Evolutionary conservation across 1,284 basidiomycete genomes (phyloP).

Genomic region (Grifola frondosa): DNA sequence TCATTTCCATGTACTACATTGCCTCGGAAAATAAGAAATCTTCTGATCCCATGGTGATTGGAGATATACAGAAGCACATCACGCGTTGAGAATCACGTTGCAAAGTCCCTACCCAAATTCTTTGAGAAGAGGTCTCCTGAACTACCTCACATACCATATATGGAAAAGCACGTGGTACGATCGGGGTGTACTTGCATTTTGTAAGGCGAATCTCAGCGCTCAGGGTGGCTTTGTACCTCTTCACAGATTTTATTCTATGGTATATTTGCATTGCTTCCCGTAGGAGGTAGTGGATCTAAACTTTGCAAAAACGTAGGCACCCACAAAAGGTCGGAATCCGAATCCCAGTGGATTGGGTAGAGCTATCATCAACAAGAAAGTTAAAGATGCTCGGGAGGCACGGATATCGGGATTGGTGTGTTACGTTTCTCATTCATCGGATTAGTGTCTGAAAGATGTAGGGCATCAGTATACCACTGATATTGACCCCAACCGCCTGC

Average conservation of each 20-base stretch:
- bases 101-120: no score
- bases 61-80: no score
- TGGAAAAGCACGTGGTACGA: constrained; percentile 2
- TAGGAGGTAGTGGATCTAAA: background rate
- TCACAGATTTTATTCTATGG: background rate
- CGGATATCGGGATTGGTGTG: constrained; percentile 77
- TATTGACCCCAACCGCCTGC: constrained; percentile 68
- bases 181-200: constrained; percentile 13
- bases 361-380: constrained; percentile 87
- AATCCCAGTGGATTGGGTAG: constrained; percentile 83
- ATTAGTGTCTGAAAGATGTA: constrained; percentile 3
- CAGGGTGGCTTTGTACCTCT: constrained; percentile 1
- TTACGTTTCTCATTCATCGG: constrained; percentile 7
- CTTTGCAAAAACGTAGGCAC: constrained; percentile 24
- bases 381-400: constrained; percentile 74
- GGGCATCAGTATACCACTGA: constrained; percentile 74
- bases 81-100: no score
- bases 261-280: background rate
- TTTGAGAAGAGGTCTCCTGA: no score
- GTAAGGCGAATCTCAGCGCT: constrained; percentile 11
- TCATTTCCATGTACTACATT: no score
- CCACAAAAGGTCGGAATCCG: constrained; percentile 51
- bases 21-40: no score
- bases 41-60: no score
- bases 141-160: constrained; percentile 8